These are phyloP conservation scores for Oryza rufipogon DNA, from an alignment of 176 grass and related monocot genomes.

Conservation along the genomic window DNA sequence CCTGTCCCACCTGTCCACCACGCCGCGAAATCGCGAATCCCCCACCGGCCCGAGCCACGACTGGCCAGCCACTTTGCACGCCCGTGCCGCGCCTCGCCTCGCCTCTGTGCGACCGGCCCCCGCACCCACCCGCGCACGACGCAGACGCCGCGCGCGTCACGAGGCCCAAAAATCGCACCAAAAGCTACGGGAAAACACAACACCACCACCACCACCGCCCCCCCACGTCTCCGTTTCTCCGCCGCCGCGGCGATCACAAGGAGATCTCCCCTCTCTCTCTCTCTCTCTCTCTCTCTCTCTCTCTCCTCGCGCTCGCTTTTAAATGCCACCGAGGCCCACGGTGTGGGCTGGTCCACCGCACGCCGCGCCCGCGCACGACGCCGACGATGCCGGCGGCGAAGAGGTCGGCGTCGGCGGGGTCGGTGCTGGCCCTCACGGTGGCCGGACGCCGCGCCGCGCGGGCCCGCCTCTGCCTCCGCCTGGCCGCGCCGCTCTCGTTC, in stretches of 20 bases:
- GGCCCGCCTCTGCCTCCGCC: conserved; percentile 69
- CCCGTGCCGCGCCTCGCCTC: neutral
- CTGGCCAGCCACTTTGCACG: neutral
- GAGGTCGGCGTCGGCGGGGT: conserved; percentile 36
- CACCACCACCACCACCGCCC: neutral
- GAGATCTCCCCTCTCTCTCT: too few relatives aligned
- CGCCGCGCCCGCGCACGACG: neutral
- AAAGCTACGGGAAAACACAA: neutral
- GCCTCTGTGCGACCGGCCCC: neutral
- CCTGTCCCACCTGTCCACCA: neutral
- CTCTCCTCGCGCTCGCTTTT: neutral
- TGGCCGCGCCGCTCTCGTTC: conserved; percentile 59
- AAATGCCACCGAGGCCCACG: conserved; percentile 43
- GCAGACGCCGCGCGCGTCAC: conserved; percentile 27
- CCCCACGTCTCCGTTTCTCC: conserved; percentile 2
- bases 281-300: too few relatives aligned
- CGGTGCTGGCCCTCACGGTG: conserved; percentile 31
- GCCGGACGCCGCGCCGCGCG: conserved; percentile 42
- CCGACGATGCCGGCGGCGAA: conserved; percentile 62
- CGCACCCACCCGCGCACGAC: neutral
- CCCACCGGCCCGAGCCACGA: neutral
- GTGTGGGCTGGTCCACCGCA: neutral
- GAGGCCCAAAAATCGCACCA: conserved; percentile 15
- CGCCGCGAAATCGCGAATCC: neutral
- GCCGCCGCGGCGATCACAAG: conserved; percentile 7